Evolutionary conservation across 1,284 basidiomycete genomes (phyloP), one percentile per base, ranked within the genome.

Genomic region (Rhodotorula sp.): DNA sequence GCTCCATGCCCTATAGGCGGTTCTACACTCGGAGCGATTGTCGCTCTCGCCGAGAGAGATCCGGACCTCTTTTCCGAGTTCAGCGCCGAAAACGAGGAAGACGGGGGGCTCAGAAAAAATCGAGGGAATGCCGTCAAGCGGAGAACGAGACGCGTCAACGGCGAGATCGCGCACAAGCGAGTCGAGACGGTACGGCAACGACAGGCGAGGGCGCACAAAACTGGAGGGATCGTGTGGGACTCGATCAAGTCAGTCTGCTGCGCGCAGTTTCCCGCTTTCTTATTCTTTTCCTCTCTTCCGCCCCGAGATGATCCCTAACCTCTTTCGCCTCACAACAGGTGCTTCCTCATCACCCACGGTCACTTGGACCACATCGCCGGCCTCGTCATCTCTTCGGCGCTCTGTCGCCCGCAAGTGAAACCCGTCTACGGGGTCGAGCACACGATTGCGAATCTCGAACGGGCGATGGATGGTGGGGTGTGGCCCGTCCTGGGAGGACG

Each of bases 351-450:
- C 66, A 71, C 78, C 5, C 78, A 79, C 58, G 72, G 77, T 3
- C 77, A 79, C 54, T 70, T 78, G 52, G 79, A 80, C 68, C 79
- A 79, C 63, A 76, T 79, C 34, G 67, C 72, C 20, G 76, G 77
- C n/a, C 68, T 79, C 47, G 65, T 77, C 46, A 66, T 78, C 54
- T 74, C 77, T 1, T 78, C 77, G 1, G 78, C 72, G 10, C 75
- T 73, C 0, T 63, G 65, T 3, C 62, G 58, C 10, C 65, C 69
- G 2, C 61, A 63, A 0, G 67, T 70, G 14, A 74, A 76, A 39
- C 67, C 70, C 5, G 74, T 80, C 8, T 78, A 71, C 54, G 79
- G 76, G 8, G 61, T 73, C 31, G 58, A 69, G 43, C 69, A 76
- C 29, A 78, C 76, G 21, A 68, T 78, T 46, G 51, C 63, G 57